Evolutionary conservation across 1,139 yeast genomes (phyloP).

Genomic region (Diutina neorugosa): DNA sequence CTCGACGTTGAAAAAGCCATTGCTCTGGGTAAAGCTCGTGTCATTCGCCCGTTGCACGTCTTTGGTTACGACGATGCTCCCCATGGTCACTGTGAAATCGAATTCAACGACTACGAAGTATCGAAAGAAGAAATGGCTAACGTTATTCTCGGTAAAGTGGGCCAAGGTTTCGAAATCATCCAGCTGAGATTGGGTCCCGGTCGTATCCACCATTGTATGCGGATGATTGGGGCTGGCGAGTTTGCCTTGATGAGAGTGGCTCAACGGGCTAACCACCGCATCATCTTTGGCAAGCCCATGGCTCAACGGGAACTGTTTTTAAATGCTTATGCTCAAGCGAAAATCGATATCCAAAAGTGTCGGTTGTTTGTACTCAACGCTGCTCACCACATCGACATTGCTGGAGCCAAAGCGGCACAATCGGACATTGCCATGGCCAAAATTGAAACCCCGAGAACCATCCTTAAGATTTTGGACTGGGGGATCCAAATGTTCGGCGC

Average conservation of each 20-base stretch:
- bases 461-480: constrained; percentile 47
- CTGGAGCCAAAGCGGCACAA: constrained; percentile 45
- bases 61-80: constrained; percentile 67
- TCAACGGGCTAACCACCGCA: constrained; percentile 42
- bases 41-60: constrained; percentile 44
- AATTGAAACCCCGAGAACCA: constrained; percentile 51
- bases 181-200: constrained; percentile 68
- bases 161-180: constrained; percentile 56
- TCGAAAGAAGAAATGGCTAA: constrained; percentile 28
- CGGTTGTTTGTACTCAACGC: constrained; percentile 51
- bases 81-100: constrained; percentile 60
- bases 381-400: constrained; percentile 49
- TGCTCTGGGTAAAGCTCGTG: constrained; percentile 37
- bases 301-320: constrained; percentile 42
- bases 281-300: constrained; percentile 47
- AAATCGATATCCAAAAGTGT: constrained; percentile 47
- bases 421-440: constrained; percentile 59
- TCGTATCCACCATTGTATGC: constrained; percentile 66
- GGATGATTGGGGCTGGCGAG: constrained; percentile 56
- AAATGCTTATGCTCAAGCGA: constrained; percentile 41
- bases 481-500: constrained; percentile 63
- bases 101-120: constrained; percentile 39
- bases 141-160: constrained; percentile 35
- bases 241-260: constrained; percentile 42
- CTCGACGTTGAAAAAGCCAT: constrained; percentile 42